These are phyloP conservation scores for Begonia masoniana DNA, from an alignment of 306 rosid species.

Conservation along the genomic window DNA sequence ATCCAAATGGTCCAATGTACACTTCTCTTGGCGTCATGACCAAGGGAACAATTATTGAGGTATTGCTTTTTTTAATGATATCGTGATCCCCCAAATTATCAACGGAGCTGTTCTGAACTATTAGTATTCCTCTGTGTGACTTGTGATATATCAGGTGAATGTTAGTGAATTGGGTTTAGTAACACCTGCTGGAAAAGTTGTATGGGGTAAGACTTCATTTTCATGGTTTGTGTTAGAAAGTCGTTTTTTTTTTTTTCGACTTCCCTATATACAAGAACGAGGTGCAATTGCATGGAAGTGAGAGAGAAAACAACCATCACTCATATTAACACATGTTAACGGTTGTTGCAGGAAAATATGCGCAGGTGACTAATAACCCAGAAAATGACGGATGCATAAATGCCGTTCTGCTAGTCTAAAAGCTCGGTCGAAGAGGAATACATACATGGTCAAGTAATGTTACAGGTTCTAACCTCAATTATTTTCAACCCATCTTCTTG, in stretches of 20 bases:
- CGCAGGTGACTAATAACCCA: constrained; percentile 88
- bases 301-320: too few relatives aligned
- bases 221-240: background rate
- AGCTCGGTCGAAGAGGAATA: background rate
- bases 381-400: constrained; percentile 93
- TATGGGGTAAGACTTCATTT: constrained; percentile 59
- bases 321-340: constrained; percentile 4
- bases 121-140: too few relatives aligned
- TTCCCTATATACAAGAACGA: background rate
- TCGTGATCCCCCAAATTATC: too few relatives aligned
- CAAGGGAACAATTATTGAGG: constrained; percentile 92
- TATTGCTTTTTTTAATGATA: constrained; percentile 8
- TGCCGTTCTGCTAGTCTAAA: constrained; percentile 73
- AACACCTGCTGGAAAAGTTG: constrained; percentile 94
- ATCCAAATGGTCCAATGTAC: constrained; percentile 86
- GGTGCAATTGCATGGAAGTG: too few relatives aligned
- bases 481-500: too few relatives aligned
- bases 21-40: constrained; percentile 87
- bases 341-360: constrained; percentile 62
- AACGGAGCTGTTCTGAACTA: too few relatives aligned
- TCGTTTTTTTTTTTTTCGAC: background rate
- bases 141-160: constrained; percentile 47
- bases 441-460: background rate
- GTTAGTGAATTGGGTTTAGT: constrained; percentile 92
- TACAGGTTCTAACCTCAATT: too few relatives aligned